Percentiles rank a stretch among this genome's conserved stretches.
These are phyloP conservation scores for Adansonia rubrostipa DNA, from an alignment of 441 rosid species.

Conservation along the genomic window DNA sequence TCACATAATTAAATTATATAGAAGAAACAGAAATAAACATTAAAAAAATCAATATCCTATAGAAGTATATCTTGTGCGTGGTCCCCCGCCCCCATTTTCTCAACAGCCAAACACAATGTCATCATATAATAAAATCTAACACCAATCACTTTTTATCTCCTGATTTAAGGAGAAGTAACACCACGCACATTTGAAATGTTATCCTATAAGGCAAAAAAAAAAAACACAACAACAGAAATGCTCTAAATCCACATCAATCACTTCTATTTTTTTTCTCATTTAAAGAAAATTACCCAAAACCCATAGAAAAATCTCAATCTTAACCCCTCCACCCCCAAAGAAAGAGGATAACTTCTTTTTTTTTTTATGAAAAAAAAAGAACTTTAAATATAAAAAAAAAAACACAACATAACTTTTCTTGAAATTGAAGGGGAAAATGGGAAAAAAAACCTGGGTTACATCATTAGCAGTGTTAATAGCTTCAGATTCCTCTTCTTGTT, in stretches of 20 bases:
- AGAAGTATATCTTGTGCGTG: neutral
- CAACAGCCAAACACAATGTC: neutral
- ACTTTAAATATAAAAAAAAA: neutral
- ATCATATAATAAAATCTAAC: neutral
- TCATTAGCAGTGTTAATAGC: constrained; percentile 87
- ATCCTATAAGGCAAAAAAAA: neutral
- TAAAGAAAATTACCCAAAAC: too few species aligned
- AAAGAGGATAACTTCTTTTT: too few species aligned
- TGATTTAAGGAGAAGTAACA: neutral
- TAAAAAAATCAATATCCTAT: neutral
- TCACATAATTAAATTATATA: neutral
- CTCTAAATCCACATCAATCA: too few species aligned
- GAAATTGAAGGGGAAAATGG: neutral
- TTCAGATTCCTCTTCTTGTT: constrained; percentile 44
- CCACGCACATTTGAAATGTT: neutral
- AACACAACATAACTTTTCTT: neutral
- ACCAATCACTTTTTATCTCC: neutral
- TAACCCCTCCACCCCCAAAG: too few species aligned
- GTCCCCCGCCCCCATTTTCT: neutral
- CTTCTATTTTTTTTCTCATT: too few species aligned
- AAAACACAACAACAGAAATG: too few species aligned
- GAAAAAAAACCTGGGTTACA: constrained; percentile 72
- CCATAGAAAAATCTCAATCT: too few species aligned
- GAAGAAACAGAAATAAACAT: neutral
- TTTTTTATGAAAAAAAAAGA: neutral